Evolutionary conservation across 345 rosid genomes (phyloP).

Genomic region (Mangifera indica): DNA sequence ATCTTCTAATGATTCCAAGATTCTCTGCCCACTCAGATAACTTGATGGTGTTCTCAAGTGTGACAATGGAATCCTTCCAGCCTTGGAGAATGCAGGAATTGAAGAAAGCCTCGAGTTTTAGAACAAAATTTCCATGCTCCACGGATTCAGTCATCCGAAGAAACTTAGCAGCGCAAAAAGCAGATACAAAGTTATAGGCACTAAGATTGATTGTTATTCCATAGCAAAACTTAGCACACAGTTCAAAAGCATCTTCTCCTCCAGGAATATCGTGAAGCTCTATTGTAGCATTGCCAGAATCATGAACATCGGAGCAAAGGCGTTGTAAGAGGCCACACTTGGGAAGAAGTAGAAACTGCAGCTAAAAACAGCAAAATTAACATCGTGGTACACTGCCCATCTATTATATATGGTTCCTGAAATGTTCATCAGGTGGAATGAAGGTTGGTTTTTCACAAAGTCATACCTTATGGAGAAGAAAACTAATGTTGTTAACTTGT

Average conservation of each 20-base stretch:
- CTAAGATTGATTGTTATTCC: slow-evolving; percentile 86
- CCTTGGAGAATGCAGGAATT: slow-evolving; percentile 86
- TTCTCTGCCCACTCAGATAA: slow-evolving; percentile 87
- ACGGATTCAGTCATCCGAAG: slow-evolving; percentile 85
- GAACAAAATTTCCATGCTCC: slow-evolving; percentile 73
- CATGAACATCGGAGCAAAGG: slow-evolving; percentile 50
- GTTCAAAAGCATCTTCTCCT: slow-evolving; percentile 87
- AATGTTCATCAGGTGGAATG: background rate
- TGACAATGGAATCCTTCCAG: slow-evolving; percentile 89
- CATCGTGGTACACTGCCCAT: too few relatives aligned
- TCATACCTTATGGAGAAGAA: slow-evolving; percentile 81
- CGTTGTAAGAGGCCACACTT: slow-evolving; percentile 81
- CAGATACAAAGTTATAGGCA: slow-evolving; percentile 78
- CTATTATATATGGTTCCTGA: background rate
- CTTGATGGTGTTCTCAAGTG: slow-evolving; percentile 61
- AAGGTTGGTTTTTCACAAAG: too few relatives aligned
- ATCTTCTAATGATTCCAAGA: slow-evolving; percentile 77
- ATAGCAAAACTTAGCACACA: slow-evolving; percentile 94
- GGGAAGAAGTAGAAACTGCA: slow-evolving; percentile 83
- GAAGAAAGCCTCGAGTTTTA: slow-evolving; percentile 88
- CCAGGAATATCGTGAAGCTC: slow-evolving; percentile 93
- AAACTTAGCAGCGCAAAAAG: slow-evolving; percentile 88
- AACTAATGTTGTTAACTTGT: slow-evolving; percentile 58
- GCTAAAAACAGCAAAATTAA: slow-evolving; percentile 36
- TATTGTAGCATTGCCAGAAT: slow-evolving; percentile 45